Evolutionary conservation across 805 yeast species (phyloP).

Genomic region (Cyberlindnera samutprakarnensis): DNA sequence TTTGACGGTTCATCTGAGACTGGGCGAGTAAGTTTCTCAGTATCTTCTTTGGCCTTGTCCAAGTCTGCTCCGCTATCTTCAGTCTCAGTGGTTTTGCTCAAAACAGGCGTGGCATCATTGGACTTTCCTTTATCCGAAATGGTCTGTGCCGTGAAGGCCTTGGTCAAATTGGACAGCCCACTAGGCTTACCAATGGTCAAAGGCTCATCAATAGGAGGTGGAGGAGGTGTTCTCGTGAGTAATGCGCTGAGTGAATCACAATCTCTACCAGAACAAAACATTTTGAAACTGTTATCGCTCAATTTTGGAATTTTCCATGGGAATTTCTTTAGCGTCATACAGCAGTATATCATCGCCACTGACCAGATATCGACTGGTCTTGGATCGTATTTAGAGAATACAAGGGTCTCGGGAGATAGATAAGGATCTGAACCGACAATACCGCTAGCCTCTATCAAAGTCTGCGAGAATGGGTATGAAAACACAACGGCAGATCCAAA

Average conservation of each 20-base stretch:
- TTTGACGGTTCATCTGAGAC: conserved; percentile 1
- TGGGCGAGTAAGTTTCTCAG: background rate
- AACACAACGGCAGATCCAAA: conserved; percentile 92
- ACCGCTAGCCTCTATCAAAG: conserved; percentile 69
- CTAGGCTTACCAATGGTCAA: conserved; percentile 14
- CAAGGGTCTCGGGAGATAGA: conserved; percentile 87
- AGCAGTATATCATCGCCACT: conserved; percentile 81
- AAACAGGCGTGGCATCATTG: conserved; percentile 4
- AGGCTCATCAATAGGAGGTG: conserved; percentile 29
- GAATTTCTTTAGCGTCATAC: conserved; percentile 86
- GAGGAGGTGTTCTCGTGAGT: conserved; percentile 43
- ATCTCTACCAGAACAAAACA: conserved; percentile 69
- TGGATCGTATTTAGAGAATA: conserved; percentile 78
- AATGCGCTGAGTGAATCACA: conserved; percentile 61
- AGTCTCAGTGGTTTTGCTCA: background rate
- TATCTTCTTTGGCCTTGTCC: background rate
- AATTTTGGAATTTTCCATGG: conserved; percentile 92
- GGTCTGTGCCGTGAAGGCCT: conserved; percentile 14
- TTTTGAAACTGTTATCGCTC: conserved; percentile 73
- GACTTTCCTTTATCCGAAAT: background rate
- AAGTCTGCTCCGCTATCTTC: background rate
- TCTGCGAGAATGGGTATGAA: conserved; percentile 75
- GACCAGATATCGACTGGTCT: conserved; percentile 95
- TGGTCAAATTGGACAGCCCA: conserved; percentile 20
- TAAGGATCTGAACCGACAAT: conserved; percentile 87